A percentile compares a stretch with the other conserved stretches of the same genome.
Conservation (phyloP, 2,329 filamentous ascomycete species). For the Cucurbitaria berberidis region DNA sequence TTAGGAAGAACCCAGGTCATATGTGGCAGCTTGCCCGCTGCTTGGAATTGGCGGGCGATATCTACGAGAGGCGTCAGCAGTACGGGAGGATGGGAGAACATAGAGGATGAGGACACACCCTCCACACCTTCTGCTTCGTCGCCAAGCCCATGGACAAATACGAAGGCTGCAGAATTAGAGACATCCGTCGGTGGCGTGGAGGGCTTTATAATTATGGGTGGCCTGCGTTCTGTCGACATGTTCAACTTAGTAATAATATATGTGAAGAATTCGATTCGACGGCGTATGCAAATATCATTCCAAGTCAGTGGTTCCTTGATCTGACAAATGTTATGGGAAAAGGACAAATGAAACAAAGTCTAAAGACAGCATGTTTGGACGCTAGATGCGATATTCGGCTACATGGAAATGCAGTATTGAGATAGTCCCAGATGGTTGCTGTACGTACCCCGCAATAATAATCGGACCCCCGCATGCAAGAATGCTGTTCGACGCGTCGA, state of each 20-base stretch:
- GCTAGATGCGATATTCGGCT: background rate
- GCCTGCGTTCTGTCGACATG: conserved; percentile 12
- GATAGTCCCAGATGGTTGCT: background rate
- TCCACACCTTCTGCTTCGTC: conserved; percentile 55
- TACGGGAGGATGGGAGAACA: background rate
- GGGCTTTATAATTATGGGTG: conserved; percentile 49
- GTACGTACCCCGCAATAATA: conserved; percentile 19
- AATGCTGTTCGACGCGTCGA: conserved; percentile 8
- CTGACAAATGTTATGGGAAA: background rate
- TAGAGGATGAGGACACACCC: conserved; percentile 34
- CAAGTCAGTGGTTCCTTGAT: background rate
- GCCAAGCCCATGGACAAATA: conserved; percentile 56
- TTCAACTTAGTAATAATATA: background rate
- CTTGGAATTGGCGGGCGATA: conserved; percentile 56
- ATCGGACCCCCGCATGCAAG: conserved; percentile 8
- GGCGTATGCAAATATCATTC: background rate
- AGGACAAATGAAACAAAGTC: background rate
- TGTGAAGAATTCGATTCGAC: background rate
- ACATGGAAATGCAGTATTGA: background rate
- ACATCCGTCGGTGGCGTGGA: conserved; percentile 41
- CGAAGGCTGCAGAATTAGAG: conserved; percentile 51
- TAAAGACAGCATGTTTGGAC: background rate
- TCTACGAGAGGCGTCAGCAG: conserved; percentile 31
- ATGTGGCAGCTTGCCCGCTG: conserved; percentile 56
- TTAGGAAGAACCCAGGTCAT: conserved; percentile 60